phyloP scores from a whole-genome alignment of 441 rosid species.

The Capsella rubella region DNA sequence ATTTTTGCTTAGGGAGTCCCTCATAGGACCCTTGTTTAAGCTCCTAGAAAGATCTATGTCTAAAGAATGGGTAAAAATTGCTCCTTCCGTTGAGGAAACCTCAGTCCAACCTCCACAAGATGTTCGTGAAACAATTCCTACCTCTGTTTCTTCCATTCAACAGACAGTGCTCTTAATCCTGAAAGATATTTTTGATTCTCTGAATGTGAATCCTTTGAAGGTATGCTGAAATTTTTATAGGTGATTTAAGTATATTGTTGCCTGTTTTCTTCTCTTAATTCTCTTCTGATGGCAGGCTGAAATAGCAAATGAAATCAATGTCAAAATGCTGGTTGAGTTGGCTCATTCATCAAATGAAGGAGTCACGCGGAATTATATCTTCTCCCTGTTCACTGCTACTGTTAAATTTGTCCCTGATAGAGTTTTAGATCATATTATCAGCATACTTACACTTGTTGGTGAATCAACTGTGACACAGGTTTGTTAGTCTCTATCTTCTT shows the following conservation, averaged over 20 bases:
- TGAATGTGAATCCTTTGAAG: conserved; percentile 52
- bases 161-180: conserved; percentile 75
- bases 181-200: conserved; percentile 72
- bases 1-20: conserved; percentile 64
- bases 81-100: conserved; percentile 47
- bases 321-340: conserved; percentile 72
- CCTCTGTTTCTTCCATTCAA: conserved; percentile 57
- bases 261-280: conserved; percentile 32
- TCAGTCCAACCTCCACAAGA: conserved; percentile 54
- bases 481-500: conserved; percentile 44
- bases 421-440: conserved; percentile 70
- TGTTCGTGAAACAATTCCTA: conserved; percentile 48
- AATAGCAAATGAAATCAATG: conserved; percentile 52
- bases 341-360: conserved; percentile 70
- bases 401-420: conserved; percentile 75
- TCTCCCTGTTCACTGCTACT: conserved; percentile 69
- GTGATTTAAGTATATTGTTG: conserved; percentile 24
- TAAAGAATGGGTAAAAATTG: conserved; percentile 54
- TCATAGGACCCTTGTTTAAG: conserved; percentile 80
- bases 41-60: conserved; percentile 69
- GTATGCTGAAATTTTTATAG: conserved; percentile 48
- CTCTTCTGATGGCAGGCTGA: conserved; percentile 63
- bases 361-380: conserved; percentile 70
- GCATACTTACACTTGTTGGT: conserved; percentile 77
- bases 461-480: conserved; percentile 93